Conservation (phyloP, 2,329 filamentous ascomycete genomes). For the Dothideomycetes sp. region DNA sequence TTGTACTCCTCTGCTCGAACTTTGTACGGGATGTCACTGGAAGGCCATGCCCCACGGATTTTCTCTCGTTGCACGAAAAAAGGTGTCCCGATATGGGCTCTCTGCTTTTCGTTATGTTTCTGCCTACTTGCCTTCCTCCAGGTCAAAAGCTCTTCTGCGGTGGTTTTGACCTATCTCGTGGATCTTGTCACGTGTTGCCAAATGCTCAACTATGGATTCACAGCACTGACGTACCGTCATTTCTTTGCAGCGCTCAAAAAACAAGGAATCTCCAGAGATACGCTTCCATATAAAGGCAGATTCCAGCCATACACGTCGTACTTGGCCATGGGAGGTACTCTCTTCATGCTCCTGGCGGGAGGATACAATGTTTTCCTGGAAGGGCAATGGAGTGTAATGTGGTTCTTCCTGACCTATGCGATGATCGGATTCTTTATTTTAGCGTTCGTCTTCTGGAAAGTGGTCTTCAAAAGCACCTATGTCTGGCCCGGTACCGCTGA, state of each 20-base stretch:
- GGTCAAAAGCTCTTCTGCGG: slow-evolving; percentile 23
- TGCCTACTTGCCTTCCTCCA: slow-evolving; percentile 28
- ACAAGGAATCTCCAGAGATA: slow-evolving; percentile 40
- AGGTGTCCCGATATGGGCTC: slow-evolving; percentile 54
- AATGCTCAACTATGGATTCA: slow-evolving; percentile 53
- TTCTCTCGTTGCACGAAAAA: slow-evolving; percentile 50
- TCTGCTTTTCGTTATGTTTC: slow-evolving; percentile 38
- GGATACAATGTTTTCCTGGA: slow-evolving; percentile 36
- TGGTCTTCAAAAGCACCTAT: slow-evolving; percentile 5
- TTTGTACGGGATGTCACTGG: slow-evolving; percentile 44
- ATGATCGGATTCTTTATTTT: slow-evolving; percentile 6
- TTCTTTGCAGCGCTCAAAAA: slow-evolving; percentile 44
- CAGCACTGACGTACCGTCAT: slow-evolving; percentile 44
- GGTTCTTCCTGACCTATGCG: slow-evolving; percentile 6
- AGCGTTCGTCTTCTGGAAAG: slow-evolving; percentile 4
- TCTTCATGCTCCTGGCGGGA: slow-evolving; percentile 35
- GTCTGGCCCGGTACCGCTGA: slow-evolving; percentile 14
- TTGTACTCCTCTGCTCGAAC: slow-evolving; percentile 46
- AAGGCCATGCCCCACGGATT: slow-evolving; percentile 45
- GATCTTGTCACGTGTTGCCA: slow-evolving; percentile 49
- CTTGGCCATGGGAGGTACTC: slow-evolving; percentile 16
- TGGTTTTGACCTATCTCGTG: slow-evolving; percentile 34
- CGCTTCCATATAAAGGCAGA: slow-evolving; percentile 40
- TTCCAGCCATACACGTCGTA: slow-evolving; percentile 48
- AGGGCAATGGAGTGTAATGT: slow-evolving; percentile 7